Base-by-base conservation (phyloP, 2,329 filamentous ascomycete genomes). In the Arthrobotrys entomopaga region DNA sequence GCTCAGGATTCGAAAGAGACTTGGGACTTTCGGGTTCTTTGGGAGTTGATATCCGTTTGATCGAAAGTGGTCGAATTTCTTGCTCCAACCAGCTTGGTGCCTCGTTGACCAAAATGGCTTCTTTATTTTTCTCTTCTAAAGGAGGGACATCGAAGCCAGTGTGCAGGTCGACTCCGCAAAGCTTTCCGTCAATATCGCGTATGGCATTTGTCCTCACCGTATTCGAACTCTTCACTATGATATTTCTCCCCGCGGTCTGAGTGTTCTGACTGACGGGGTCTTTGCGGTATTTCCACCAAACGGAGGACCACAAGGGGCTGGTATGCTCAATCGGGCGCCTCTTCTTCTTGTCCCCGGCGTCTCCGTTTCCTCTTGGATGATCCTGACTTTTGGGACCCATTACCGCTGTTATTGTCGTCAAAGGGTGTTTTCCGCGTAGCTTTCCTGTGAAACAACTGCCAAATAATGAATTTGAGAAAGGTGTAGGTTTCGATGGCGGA, bases 401-500 rank as follows among this genome's bases (percentile, higher is more conserved):
- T 61, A 22, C 15, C 54, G 15, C 20, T 40, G 22, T 69, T n/a
- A 16, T 16, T 48, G 16, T 61, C 48, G 26, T 66, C 60, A 40
- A 56, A 66, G 5, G 60, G 60, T 3, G 49, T 60, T n/a, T 73
- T 73, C n/a, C 50, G 60, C 5, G 69, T 73, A 29, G 48, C 69
- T 19, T 67, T 48, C 10, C 58, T 54, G 29, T 74, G 57, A 38
- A 74, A 66, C 20, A 52, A 38, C 15, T 66, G 57, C 57, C 70
- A 66, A 43, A 74, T 13, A n/a, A 74, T 50, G 0, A 74, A 50
- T 40, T 74, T 74, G 63, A 74, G 34, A 26, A 74, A 74, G n/a
- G 70, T 74, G 57, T 61, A 64, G 26, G 70, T 74, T 64, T 74
- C 70, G 59, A 67, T 74, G 70, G 63, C 19, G 15, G 63, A 63